Conservation (phyloP, 441 rosid genomes). For the Pelargonium cotyledonis region DNA sequence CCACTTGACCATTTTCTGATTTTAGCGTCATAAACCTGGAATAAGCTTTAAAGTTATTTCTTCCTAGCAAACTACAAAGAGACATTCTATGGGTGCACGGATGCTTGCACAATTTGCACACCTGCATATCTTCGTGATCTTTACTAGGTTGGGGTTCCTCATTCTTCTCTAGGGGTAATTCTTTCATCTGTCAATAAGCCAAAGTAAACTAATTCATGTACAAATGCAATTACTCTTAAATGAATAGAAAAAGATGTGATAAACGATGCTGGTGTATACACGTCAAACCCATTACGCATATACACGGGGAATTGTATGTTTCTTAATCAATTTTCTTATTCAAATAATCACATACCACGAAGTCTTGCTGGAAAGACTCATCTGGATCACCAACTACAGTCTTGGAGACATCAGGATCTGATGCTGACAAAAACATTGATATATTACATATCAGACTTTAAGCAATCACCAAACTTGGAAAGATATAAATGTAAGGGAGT, state of each 20-base stretch:
- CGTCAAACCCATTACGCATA: neutral
- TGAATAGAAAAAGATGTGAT: neutral
- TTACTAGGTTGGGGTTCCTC: conserved; percentile 26
- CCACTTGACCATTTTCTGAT: conserved; percentile 76
- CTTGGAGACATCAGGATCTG: conserved; percentile 28
- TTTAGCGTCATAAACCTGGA: conserved; percentile 59
- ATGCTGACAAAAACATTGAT: conserved; percentile 27
- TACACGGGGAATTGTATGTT: neutral
- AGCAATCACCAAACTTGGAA: neutral
- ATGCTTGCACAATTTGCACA: conserved; percentile 23
- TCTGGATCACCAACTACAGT: conserved; percentile 36
- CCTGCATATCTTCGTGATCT: conserved; percentile 43
- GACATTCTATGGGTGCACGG: conserved; percentile 11
- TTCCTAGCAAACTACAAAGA: conserved; percentile 10
- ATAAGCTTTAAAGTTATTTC: neutral
- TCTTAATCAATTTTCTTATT: neutral
- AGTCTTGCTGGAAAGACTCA: conserved; percentile 40
- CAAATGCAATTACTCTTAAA: conserved; percentile 17
- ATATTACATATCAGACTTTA: neutral
- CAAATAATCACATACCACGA: conserved; percentile 30
- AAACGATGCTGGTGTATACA: neutral
- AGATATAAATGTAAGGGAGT: neutral
- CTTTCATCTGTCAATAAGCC: conserved; percentile 49
- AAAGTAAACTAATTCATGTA: conserved; percentile 9
- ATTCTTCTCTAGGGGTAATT: conserved; percentile 40